Percentiles rank a stretch among this genome's conserved stretches.
These are phyloP conservation scores for Eragrostis nindensis DNA, from an alignment of 176 grass and related monocot species.

Conservation along the genomic window DNA sequence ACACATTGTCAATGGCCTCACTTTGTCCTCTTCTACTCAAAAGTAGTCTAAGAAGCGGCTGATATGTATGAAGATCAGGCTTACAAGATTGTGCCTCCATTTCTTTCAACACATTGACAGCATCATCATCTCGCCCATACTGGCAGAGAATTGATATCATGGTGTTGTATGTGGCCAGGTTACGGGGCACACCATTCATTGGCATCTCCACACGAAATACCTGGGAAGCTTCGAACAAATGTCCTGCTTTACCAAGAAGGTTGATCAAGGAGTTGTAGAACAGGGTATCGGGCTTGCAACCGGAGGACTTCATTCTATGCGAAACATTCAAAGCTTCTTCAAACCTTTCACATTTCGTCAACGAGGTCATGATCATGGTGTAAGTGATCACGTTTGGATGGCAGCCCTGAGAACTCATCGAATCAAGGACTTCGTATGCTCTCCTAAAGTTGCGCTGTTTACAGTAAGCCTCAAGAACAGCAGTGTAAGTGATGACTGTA, in stretches of 20 bases:
- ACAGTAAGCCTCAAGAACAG: conserved; percentile 80
- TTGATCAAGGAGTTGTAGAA: conserved; percentile 92
- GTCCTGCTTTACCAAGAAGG: conserved; percentile 60
- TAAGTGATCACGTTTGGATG: conserved; percentile 81
- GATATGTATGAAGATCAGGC: conserved; percentile 83
- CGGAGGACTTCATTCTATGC: conserved; percentile 69
- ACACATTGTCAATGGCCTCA: conserved; percentile 43
- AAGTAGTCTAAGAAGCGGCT: conserved; percentile 69
- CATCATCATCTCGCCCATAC: conserved; percentile 62
- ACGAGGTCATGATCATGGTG: conserved; percentile 78
- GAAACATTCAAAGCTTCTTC: conserved; percentile 68
- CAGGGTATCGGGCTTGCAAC: conserved; percentile 71
- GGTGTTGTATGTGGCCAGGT: conserved; percentile 73
- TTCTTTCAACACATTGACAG: conserved; percentile 63
- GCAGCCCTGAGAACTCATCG: conserved; percentile 69
- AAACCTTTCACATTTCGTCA: conserved; percentile 58
- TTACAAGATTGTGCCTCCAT: conserved; percentile 66
- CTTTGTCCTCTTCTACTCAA: conserved; percentile 54
- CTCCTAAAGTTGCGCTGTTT: conserved; percentile 60
- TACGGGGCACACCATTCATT: conserved; percentile 52
- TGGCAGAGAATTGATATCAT: conserved; percentile 78
- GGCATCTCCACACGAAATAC: conserved; percentile 82
- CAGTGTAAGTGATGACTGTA: conserved; percentile 77
- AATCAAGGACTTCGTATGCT: conserved; percentile 83
- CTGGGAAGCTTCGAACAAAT: conserved; percentile 60